Evolutionary conservation across 2,329 filamentous ascomycete species (phyloP), one percentile per base, ranked within the genome.

Genomic region (Fusarium sp.): DNA sequence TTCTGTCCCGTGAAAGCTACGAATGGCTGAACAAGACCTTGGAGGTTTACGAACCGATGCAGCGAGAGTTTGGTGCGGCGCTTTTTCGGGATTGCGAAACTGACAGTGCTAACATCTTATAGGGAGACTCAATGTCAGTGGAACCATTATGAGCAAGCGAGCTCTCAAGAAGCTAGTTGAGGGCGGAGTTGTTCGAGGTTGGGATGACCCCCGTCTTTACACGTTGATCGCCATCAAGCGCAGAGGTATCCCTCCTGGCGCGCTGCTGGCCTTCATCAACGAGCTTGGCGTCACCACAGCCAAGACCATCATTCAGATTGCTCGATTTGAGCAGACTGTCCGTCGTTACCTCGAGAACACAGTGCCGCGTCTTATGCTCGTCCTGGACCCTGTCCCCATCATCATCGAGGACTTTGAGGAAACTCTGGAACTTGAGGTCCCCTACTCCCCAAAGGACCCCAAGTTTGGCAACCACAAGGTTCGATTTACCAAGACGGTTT

Each of bases 201-300:
- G 93, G 92, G 91, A 97, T 68, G 94, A 97, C 70, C 94, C 94
- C 10, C 85, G 94, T 31, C 82, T 98, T 6, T 97, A 92, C 78
- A 97, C 93, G 1, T 80, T 97, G 15, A 92, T 94, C 57, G 92
- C 86, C 1, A 85, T 97, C 45, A 88, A 91, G 49, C 86, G 94
- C 47, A 86, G 93, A 55, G 94, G 94, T 72, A 85, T 97, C 0
- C 94, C 94, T 1, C 92, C 94, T 0, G 91, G 91, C 21, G 93
- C 93, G 2, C 90, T 97, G 57, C 85, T 97, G 54, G 89, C 91
- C 50, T 98, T 97, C 69, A 88, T 97, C 56, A 92, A 92, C 66
- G 93, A 97, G 75, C 86, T 97, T 17, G 94, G 93, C 29, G 93
- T 97, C 35, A 96, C 93, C 1, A 96, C 93, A 32, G 84, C 88